phyloP scores from a whole-genome alignment of 768 basidiomycete genomes.

The Boletus tylopilopsis region DNA sequence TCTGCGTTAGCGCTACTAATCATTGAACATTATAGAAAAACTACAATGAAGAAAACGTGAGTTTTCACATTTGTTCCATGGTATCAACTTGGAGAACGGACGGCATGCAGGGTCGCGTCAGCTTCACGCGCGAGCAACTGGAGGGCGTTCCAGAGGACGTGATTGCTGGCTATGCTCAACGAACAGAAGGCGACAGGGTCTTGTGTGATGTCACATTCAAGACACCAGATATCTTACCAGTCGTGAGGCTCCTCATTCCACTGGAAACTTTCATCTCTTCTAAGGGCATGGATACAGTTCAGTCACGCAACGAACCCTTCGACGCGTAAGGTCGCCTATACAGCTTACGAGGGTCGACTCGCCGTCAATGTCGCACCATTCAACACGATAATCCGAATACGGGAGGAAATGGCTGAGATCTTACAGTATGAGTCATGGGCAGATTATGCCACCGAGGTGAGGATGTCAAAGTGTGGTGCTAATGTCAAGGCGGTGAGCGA shows the following conservation, averaged over 20 bases:
- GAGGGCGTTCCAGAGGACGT: slow-evolving; percentile 80
- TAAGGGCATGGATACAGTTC: too few relatives aligned
- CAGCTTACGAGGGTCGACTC: slow-evolving; percentile 67
- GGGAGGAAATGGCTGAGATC: slow-evolving; percentile 63
- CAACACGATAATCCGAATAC: slow-evolving; percentile 61
- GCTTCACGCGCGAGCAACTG: slow-evolving; percentile 68
- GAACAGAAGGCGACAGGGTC: slow-evolving; percentile 50
- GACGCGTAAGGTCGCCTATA: slow-evolving; percentile 62
- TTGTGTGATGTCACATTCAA: slow-evolving; percentile 75
- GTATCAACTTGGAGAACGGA: neutral
- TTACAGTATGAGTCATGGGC: slow-evolving; percentile 80
- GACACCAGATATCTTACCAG: slow-evolving; percentile 74
- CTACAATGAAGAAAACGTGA: slow-evolving; percentile 81
- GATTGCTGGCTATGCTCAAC: slow-evolving; percentile 67
- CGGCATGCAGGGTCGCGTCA: slow-evolving; percentile 47
- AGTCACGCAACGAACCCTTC: slow-evolving; percentile 72
- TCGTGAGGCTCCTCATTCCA: slow-evolving; percentile 41
- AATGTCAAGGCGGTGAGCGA: slow-evolving; percentile 51
- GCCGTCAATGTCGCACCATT: slow-evolving; percentile 68
- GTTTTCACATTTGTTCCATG: slow-evolving; percentile 4
- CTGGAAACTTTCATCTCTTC: neutral
- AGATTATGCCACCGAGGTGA: slow-evolving; percentile 78
- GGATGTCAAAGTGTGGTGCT: slow-evolving; percentile 76
- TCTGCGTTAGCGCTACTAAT: neutral
- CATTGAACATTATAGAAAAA: slow-evolving; percentile 63